These are phyloP conservation scores for Phytophthora niederhauseri DNA, from an alignment of 352 stramenopile genomes.

Conservation along the genomic window DNA sequence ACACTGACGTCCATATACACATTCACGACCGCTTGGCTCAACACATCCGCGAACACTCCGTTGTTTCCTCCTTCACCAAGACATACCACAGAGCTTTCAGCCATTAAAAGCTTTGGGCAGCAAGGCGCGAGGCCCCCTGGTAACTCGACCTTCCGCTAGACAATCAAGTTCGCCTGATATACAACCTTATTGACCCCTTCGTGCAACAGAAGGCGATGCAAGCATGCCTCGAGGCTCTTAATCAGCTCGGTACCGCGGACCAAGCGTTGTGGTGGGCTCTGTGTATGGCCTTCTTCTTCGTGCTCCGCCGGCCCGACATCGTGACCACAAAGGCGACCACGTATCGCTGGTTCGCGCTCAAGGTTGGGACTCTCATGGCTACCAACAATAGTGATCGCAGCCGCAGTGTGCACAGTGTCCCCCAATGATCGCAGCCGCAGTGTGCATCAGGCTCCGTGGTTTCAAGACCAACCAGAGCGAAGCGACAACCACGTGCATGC, in stretches of 20 bases:
- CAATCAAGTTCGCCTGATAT: not conserved
- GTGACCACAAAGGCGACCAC: not conserved
- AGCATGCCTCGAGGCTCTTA: not conserved
- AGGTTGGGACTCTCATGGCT: not conserved
- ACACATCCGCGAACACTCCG: constrained; percentile 9
- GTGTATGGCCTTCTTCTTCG: constrained; percentile 21
- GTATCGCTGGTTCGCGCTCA: constrained; percentile 9
- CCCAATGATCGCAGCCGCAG: not conserved
- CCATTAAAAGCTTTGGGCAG: not conserved
- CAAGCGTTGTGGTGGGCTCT: constrained; percentile 7
- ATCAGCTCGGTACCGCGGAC: not conserved
- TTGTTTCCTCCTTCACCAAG: constrained; percentile 1
- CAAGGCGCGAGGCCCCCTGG: not conserved
- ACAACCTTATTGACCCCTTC: not conserved
- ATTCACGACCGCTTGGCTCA: not conserved
- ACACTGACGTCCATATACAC: not conserved
- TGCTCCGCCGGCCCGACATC: constrained; percentile 11
- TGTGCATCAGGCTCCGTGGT: not conserved
- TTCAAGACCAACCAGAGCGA: constrained; percentile 18
- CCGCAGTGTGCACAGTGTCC: no score
- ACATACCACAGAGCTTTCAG: not conserved
- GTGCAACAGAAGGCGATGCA: constrained; percentile 1
- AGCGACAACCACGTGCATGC: not conserved
- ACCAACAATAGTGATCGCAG: no score
- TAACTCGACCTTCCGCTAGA: not conserved